These are phyloP conservation scores for Yarrowia sp. DNA, from an alignment of 805 yeast species.

Conservation along the genomic window DNA sequence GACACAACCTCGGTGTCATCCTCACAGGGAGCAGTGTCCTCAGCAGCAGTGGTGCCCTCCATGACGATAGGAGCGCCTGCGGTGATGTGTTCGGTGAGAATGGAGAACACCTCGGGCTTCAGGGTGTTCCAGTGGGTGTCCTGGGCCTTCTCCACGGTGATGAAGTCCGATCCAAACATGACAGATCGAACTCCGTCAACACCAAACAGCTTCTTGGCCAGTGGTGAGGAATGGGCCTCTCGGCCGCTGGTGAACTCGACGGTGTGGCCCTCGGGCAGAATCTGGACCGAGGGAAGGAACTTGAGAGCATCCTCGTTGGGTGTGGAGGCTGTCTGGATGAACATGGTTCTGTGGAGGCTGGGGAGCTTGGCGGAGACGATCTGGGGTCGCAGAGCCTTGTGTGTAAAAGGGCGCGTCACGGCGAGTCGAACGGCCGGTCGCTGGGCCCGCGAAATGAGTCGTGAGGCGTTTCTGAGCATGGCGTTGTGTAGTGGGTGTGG, in stretches of 20 bases:
- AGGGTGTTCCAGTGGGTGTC: constrained; percentile 75
- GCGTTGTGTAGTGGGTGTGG: constrained; percentile 5
- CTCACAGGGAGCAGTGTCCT: constrained; percentile 58
- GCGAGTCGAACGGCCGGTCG: constrained; percentile 20
- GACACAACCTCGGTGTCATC: constrained; percentile 82
- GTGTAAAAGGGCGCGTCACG: constrained; percentile 5
- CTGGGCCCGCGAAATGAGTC: constrained; percentile 22
- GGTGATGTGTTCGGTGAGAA: constrained; percentile 56
- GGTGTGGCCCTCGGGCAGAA: constrained; percentile 64
- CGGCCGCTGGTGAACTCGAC: constrained; percentile 76
- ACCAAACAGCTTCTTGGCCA: constrained; percentile 75
- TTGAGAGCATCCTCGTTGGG: constrained; percentile 88
- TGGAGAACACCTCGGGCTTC: constrained; percentile 64
- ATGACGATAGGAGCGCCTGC: constrained; percentile 61
- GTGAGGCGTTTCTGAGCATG: constrained; percentile 18
- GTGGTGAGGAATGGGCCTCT: constrained; percentile 76
- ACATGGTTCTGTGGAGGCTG: constrained; percentile 43
- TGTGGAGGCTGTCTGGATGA: constrained; percentile 81
- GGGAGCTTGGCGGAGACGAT: constrained; percentile 3
- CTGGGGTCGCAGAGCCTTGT: constrained; percentile 28
- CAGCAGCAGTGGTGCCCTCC: constrained; percentile 50
- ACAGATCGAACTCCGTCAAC: constrained; percentile 79
- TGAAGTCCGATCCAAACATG: constrained; percentile 83
- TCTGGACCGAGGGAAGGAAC: constrained; percentile 75
- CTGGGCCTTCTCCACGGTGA: constrained; percentile 73